These are phyloP conservation scores for Cladosporium halotolerans DNA, from an alignment of 2,329 filamentous ascomycete genomes.

Conservation along the genomic window DNA sequence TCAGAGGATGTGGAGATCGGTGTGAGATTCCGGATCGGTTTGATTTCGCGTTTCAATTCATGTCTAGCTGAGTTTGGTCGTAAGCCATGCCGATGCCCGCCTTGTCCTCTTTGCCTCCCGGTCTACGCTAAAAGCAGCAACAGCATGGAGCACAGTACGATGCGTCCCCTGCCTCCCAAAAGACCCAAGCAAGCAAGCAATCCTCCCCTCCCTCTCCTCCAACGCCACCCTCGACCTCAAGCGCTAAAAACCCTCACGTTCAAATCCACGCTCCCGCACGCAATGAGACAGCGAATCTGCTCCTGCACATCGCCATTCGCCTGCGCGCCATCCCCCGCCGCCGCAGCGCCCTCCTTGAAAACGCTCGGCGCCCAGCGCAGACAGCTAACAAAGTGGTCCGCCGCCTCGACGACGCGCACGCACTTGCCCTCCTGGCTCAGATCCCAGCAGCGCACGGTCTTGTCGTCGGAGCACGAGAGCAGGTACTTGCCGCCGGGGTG, in stretches of 20 bases:
- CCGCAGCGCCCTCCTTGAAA: constrained; percentile 48
- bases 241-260: constrained; percentile 73
- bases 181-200: too few relatives aligned
- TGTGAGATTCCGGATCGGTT: too few relatives aligned
- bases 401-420: constrained; percentile 71
- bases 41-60: neutral
- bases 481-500: constrained; percentile 90
- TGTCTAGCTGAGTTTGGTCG: neutral
- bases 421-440: constrained; percentile 83
- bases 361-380: constrained; percentile 80
- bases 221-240: constrained; percentile 21
- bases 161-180: too few relatives aligned
- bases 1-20: too few relatives aligned
- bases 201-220: too few relatives aligned
- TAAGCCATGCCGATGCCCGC: neutral
- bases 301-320: constrained; percentile 44
- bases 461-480: constrained; percentile 80
- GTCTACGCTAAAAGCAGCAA: neutral
- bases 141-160: neutral
- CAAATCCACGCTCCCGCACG: constrained; percentile 78
- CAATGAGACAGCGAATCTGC: constrained; percentile 76
- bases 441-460: constrained; percentile 91
- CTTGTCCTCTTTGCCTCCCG: neutral
- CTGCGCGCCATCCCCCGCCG: constrained; percentile 22
- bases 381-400: constrained; percentile 76